Evolutionary conservation across 2,329 filamentous ascomycete genomes (phyloP), one percentile per base, ranked within the genome.

Genomic region (Ascochyta pisi): DNA sequence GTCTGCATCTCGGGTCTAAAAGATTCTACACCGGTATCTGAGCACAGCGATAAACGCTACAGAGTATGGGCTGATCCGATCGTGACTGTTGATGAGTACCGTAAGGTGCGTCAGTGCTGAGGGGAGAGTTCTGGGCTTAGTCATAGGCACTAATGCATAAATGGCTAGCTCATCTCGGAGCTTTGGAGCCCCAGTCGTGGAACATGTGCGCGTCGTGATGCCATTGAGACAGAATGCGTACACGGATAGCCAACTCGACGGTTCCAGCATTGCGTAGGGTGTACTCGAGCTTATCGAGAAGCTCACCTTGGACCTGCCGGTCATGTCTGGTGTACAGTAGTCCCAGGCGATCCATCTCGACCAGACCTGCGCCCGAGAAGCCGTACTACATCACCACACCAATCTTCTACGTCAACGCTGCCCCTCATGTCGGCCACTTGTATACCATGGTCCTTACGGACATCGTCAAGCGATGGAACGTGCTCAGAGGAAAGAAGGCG

Each of bases 341-440:
- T 19, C 60, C 48, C 43, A 59, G 42, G 45, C 66, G 62, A 29
- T 59, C 55, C 41, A 44, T 62, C 27, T 62, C 68, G 40, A 63
- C 66, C 12, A 61, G 66, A 50, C 31, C 63, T 15, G 22, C 60
- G n/a, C 22, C 63, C 8, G 52, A 62, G 58, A 98, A 98, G 79
- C 92, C 94, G 8, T 97, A 89, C 80, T 99, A 98, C 81, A 83
- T 96, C 69, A 98, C 95, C 5, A 96, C 92, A 8, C 95, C 95
- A 2, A 99, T 99, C 55, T 99, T 98, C 81, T 99, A 99, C 77
- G 95, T 99, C 79, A 99, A 99, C 84, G 91, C 93, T 51, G 92
- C 91, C 41, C 95, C 95, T 46, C 95, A 99, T 79, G 86, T 98
- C 61, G 95, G 95, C 40, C 95, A 99, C 77, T 82, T 99, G 57